Base-by-base conservation (phyloP, 2,329 filamentous ascomycete species). In the Cercospora janseana region DNA sequence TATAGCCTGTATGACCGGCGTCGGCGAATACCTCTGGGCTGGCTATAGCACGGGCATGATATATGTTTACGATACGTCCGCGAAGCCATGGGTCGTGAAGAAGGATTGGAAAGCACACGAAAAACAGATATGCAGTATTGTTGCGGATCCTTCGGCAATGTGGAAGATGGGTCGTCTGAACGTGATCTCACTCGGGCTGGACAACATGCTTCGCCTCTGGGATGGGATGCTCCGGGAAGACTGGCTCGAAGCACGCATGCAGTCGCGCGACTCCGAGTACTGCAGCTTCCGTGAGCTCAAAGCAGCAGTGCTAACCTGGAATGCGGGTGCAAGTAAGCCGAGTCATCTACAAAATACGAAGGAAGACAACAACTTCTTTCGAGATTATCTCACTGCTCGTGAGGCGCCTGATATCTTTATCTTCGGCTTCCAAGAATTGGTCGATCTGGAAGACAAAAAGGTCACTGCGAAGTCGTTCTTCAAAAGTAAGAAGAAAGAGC, bases 391-490 rank as follows among this genome's bases (percentile, higher is more conserved):
- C 20, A 80, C 85, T 57, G 81, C 80, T n/a, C 84, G 86, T 55
- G 80, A 85, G 29, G 83, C 86, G 6, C 89, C 93, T 0, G 93
- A 97, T 60, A 90, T 98, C 42, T 72, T 97, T 2, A 81, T 97
- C 1, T 98, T 98, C 74, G 92, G 91, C 1, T 98, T 98, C 69
- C 93, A 98, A 69, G 93, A 98, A 70, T 78, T 98, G n/a, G 93
- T 98, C 3, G 93, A 98, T 65, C 76, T 98, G 6, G 93, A 98
- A 68, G 88, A 98, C 72, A 97, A 97, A 73, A 94, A 91, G 60
- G 87, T 94, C 43, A 97, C 92, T 16, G 93, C 93, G n/a, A 96
- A 83, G 72, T 89, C 88, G 48, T 83, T 97, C 60, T 85, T 97
- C 66, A 93, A 83, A 63, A 79, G 80, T 60, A 80, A 91, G 65